These are phyloP conservation scores for Nemania serpens DNA, from an alignment of 2,329 filamentous ascomycete genomes.

Conservation along the genomic window DNA sequence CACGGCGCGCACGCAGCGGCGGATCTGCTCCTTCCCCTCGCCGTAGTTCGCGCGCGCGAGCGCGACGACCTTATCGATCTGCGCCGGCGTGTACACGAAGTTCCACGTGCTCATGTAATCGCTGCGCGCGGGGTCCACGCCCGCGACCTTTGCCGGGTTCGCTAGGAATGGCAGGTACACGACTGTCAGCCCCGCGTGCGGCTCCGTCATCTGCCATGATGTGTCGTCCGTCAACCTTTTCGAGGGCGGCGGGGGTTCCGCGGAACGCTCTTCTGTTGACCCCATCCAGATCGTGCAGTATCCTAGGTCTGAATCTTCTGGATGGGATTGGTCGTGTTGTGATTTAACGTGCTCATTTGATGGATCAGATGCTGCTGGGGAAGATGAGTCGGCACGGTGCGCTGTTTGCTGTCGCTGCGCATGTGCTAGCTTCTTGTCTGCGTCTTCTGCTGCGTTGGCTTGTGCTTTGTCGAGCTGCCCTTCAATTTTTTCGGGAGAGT, in stretches of 20 bases:
- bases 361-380: conserved; percentile 20
- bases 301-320: conserved; percentile 67
- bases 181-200: conserved; percentile 83
- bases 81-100: conserved; percentile 89
- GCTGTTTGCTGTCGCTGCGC: conserved; percentile 51
- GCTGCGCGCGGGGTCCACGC: conserved; percentile 79
- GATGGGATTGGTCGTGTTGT: conserved; percentile 49
- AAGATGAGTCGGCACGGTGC: conserved; percentile 44
- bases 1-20: conserved; percentile 79
- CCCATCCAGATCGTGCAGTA: conserved; percentile 98
- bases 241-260: conserved; percentile 55
- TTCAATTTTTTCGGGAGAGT: conserved; percentile 63
- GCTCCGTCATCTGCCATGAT: conserved; percentile 69
- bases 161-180: conserved; percentile 89
- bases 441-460: conserved; percentile 62
- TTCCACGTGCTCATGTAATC: conserved; percentile 98
- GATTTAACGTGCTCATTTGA: conserved; percentile 39
- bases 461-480: conserved; percentile 71
- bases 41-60: conserved; percentile 86
- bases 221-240: conserved; percentile 65
- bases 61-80: conserved; percentile 82
- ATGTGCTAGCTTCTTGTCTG: conserved; percentile 65
- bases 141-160: conserved; percentile 73
- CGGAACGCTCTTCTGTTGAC: conserved; percentile 72
- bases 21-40: conserved; percentile 79